Evolutionary conservation across 2,329 filamentous ascomycete genomes (phyloP), one percentile per base, ranked within the genome.

Genomic region (Trichoderma sp.): DNA sequence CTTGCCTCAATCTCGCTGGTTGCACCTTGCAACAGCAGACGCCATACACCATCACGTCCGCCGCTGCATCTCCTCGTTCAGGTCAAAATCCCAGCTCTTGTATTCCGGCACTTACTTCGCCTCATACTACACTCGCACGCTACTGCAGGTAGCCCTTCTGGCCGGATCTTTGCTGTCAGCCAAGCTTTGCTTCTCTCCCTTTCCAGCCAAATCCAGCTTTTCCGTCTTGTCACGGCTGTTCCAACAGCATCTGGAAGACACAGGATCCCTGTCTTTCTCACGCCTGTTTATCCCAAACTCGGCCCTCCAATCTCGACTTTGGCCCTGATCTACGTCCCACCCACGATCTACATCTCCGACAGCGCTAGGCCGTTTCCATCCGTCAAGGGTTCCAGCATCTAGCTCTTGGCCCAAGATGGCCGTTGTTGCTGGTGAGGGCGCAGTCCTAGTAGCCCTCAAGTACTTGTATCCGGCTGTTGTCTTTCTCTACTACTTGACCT

Each of bases 401-500:
- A 18, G 53, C 53, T 45, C n/a, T 63, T 76, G 75, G 72, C 66
- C 60, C 74, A 66, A 41, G 56, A 76, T 76, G 75, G 75, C 66
- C 35, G 9, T 64, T 35, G 59, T 35, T 33, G 35, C 60, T 31
- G 63, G 29, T 27, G 65, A 76, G 45, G 76, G 77, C 66, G 72
- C 77, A 45, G 82, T 84, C 76, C 82, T 88, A 74, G 81, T 83
- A 63, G 83, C 84, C 77, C 83, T 92, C 62, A 89, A 90, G 82
- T 93, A 93, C 81, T 82, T 86, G 9, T 91, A 90, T 78, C 91
- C 92, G 12, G 85, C 88, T 11, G 75, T 86, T 24, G 82, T 91
- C 75, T 91, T 92, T 78, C 65, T 85, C 73, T 93, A 89, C 82
- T 93, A 91, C 81, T 81, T 89, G 68, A 77, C 86, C 71, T 84